A percentile compares a stretch with the other conserved stretches of the same genome.
phyloP scores from a whole-genome alignment of 2,329 filamentous ascomycete genomes.

The Tolypocladium tundrense region DNA sequence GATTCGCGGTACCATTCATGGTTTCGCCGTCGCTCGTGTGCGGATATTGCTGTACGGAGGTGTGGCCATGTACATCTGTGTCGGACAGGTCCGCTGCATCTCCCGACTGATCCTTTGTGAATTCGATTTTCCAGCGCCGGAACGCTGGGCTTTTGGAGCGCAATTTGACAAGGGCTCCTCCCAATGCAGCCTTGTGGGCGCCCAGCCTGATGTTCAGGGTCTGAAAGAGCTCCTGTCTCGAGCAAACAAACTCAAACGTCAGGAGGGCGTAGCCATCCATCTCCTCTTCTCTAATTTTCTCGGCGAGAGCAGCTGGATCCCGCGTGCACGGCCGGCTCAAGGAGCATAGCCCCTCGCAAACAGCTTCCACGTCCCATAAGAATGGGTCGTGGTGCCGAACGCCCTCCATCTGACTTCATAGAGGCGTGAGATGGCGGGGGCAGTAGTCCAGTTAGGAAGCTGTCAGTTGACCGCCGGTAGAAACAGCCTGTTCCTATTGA shows the following conservation, averaged over 20 bases:
- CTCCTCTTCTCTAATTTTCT: conserved; percentile 47
- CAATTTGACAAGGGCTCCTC: conserved; percentile 47
- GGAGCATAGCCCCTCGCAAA: conserved; percentile 56
- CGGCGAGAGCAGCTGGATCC: conserved; percentile 41
- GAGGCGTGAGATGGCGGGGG: neutral
- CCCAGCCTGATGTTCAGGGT: conserved; percentile 48
- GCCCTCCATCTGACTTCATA: conserved; percentile 15
- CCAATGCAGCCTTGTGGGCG: conserved; percentile 47
- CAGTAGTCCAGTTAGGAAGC: neutral
- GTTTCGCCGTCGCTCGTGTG: neutral
- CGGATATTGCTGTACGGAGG: neutral
- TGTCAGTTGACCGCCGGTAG: too few relatives aligned
- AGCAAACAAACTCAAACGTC: conserved; percentile 39
- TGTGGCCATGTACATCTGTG: neutral
- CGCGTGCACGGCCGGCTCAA: conserved; percentile 37
- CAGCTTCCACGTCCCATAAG: conserved; percentile 58
- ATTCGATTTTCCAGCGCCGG: conserved; percentile 14
- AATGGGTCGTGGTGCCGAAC: conserved; percentile 51
- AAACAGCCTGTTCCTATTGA: neutral
- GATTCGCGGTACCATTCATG: neutral
- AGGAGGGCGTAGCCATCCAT: conserved; percentile 58
- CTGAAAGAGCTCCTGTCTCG: conserved; percentile 36
- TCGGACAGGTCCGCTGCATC: neutral
- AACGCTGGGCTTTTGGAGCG: conserved; percentile 41
- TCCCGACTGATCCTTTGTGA: neutral